Evolutionary conservation across 2,329 filamentous ascomycete genomes (phyloP), one percentile per base, ranked within the genome.

Genomic region (Ophiostoma quercus): DNA sequence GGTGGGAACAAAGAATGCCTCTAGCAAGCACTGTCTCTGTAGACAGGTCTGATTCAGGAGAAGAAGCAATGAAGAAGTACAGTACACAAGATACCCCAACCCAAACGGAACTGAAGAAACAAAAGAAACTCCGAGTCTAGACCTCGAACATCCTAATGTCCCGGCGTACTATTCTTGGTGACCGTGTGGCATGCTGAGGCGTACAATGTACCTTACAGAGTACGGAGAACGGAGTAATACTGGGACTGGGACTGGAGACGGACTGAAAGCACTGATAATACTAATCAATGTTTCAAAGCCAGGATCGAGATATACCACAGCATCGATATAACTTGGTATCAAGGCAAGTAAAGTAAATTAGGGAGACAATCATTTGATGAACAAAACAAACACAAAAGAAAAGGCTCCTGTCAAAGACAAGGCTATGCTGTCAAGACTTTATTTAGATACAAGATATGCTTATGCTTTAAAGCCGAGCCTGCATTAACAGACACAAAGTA

Each of bases 121-220:
- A n/a, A 47, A n/a, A 47, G 19, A n/a, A 16, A 57, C 8, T 25
- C 51, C 51, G 22, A 12, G 22, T 12, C 51, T 57, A 22, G n/a
- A 29, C 51, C 51, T 29, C 22, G 51, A 57, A 57, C 9, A 57
- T 57, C 51, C 51, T 57, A 57, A 57, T 25, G 25, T 57, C 22
- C 51, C n/a, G 43, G 9, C 51, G 51, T 57, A 29, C 22, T 57
- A 57, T 57, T 57, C 51, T 57, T 57, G 51, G n/a, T 57, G 8
- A 9, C 51, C n/a, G 47, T 22, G 22, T 22, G 47, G 47, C 14
- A 54, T 25, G 47, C 47, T 54, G 19, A 7, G 22, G 34, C 34
- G 34, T 34, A 34, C 34, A 34, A 8, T 34, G 25, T 29, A n/a
- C n/a, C n/a, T n/a, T n/a, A 34, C 32, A 6, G 34, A 34, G 34